Conservation (phyloP, 108 stramenopile species). For the Cyclotella distinguenda region DNA sequence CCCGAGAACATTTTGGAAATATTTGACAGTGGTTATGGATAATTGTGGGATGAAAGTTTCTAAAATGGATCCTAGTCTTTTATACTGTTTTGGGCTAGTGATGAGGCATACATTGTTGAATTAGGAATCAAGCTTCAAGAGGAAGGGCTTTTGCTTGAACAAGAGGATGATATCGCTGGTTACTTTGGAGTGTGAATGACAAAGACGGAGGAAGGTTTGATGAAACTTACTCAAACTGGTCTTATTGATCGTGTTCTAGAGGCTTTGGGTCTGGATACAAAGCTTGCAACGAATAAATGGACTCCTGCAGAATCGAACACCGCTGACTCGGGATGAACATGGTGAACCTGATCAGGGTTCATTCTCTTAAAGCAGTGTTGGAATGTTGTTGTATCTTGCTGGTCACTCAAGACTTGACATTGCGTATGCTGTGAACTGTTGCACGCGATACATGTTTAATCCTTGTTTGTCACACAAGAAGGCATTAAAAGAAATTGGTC, state of each 20-base stretch:
- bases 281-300: slow-evolving; percentile 29
- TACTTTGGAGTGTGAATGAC: slow-evolving; percentile 47
- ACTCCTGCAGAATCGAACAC: slow-evolving; percentile 16
- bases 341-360: slow-evolving; percentile 5
- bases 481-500: slow-evolving; percentile 44
- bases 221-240: slow-evolving; percentile 25
- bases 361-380: slow-evolving; percentile 41
- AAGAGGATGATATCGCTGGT: slow-evolving; percentile 40
- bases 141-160: slow-evolving; percentile 22
- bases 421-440: slow-evolving; percentile 40
- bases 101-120: not conserved
- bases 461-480: slow-evolving; percentile 40
- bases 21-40: not conserved
- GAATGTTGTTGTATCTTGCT: slow-evolving; percentile 54
- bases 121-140: not conserved
- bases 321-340: not conserved
- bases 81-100: not conserved
- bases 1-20: not conserved
- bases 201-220: not conserved
- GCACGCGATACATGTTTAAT: slow-evolving; percentile 28
- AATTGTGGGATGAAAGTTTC: not conserved
- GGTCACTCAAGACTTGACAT: slow-evolving; percentile 45
- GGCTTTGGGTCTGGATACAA: slow-evolving; percentile 1
- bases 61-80: not conserved
- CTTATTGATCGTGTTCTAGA: not conserved